Evolutionary conservation across 2,329 filamentous ascomycete genomes (phyloP).

Genomic region (Sporothrix brasiliensis): DNA sequence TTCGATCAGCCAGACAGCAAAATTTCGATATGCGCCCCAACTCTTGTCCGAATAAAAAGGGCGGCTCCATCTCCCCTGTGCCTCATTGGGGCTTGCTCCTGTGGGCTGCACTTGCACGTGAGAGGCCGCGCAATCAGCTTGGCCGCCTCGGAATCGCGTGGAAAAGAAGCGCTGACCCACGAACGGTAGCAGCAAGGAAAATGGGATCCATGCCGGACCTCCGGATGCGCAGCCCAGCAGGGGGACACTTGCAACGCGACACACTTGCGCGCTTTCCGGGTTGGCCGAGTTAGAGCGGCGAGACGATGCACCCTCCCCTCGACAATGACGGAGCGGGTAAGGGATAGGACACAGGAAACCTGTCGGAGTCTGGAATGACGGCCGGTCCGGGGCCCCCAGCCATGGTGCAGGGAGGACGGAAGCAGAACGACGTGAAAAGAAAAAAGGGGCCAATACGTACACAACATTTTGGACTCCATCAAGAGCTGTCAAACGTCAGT

Average conservation of each 20-base stretch:
- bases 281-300: neutral
- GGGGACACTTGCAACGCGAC: neutral
- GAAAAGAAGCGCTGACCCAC: neutral
- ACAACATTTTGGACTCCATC: constrained; percentile 44
- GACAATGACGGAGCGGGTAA: neutral
- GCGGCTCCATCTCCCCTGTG: constrained; percentile 3
- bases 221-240: neutral
- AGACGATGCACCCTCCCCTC: constrained; percentile 5
- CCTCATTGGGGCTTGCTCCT: neutral
- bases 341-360: neutral
- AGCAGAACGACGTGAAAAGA: neutral
- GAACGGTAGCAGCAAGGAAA: neutral
- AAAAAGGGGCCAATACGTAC: constrained; percentile 32
- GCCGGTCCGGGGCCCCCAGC: no score
- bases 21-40: neutral
- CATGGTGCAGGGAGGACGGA: neutral
- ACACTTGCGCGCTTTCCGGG: constrained; percentile 4
- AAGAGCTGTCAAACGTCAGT: constrained; percentile 44
- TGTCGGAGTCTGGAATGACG: neutral
- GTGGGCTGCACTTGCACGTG: neutral
- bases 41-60: neutral
- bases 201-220: constrained; percentile 4
- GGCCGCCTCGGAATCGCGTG: constrained; percentile 4
- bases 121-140: constrained; percentile 16
- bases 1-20: neutral